Evolutionary conservation across 768 basidiomycete genomes (phyloP).

Genomic region (Lactarius indigo): DNA sequence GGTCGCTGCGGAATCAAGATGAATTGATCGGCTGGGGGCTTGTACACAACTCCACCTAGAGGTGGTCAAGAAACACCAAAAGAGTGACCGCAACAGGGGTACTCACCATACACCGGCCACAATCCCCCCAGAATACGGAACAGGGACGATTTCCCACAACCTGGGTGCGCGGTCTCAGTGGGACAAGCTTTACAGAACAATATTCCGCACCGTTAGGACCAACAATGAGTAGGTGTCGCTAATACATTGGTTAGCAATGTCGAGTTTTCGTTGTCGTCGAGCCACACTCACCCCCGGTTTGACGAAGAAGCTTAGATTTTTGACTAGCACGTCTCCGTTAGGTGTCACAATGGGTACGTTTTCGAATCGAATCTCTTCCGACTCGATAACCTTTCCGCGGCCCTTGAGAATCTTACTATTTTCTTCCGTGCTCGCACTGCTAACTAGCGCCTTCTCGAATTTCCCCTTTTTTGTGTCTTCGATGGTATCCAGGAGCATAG

Average conservation of each 20-base stretch:
- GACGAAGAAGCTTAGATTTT: slow-evolving; percentile 81
- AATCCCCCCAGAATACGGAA: slow-evolving; percentile 96
- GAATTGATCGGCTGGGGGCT: slow-evolving; percentile 85
- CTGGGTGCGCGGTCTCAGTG: slow-evolving; percentile 34
- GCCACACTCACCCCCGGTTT: slow-evolving; percentile 66
- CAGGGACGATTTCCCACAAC: slow-evolving; percentile 85
- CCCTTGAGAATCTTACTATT: slow-evolving; percentile 72
- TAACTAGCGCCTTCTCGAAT: slow-evolving; percentile 86
- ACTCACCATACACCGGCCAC: slow-evolving; percentile 75
- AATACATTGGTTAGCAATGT: neutral
- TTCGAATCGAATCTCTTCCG: slow-evolving; percentile 89
- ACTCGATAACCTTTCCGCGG: slow-evolving; percentile 74
- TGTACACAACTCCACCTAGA: slow-evolving; percentile 71
- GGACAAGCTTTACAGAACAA: neutral
- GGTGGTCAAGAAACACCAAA: neutral
- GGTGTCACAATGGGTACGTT: slow-evolving; percentile 94
- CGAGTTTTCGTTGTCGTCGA: neutral
- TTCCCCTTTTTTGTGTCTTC: slow-evolving; percentile 77
- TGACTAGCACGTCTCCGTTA: slow-evolving; percentile 89
- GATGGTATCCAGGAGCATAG: slow-evolving; percentile 87
- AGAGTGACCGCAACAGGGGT: no score
- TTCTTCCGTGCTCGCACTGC: slow-evolving; percentile 65
- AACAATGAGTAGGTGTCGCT: slow-evolving; percentile 91
- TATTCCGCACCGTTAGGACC: slow-evolving; percentile 77
- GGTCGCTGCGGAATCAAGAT: slow-evolving; percentile 95